These are phyloP conservation scores for Acorus gramineus DNA, from an alignment of 106 monocot genomes.

Conservation along the genomic window DNA sequence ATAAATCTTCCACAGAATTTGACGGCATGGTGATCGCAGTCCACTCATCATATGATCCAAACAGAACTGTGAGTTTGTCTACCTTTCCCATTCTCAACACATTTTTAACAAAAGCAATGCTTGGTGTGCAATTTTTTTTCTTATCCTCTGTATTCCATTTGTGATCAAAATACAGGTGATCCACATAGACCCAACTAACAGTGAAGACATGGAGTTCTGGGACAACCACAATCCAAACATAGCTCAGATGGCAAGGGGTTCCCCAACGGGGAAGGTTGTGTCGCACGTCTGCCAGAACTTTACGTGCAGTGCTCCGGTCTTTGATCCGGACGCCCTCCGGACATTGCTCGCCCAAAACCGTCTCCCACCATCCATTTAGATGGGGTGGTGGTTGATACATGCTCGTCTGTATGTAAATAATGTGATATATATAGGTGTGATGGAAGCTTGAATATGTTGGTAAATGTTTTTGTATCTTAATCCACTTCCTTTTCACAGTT, in stretches of 20 bases:
- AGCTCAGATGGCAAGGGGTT: constrained; percentile 45
- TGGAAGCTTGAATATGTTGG: too few relatives aligned
- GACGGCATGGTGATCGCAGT: constrained; percentile 45
- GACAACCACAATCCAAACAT: constrained; percentile 42
- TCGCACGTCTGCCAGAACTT: constrained; percentile 83
- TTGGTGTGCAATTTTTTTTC: too few relatives aligned
- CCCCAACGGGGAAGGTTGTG: constrained; percentile 19
- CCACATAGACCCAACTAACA: constrained; percentile 54
- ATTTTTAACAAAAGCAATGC: too few relatives aligned
- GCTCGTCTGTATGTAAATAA: too few relatives aligned
- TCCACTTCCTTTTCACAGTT: too few relatives aligned
- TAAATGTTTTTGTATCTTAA: too few relatives aligned
- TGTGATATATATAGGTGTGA: too few relatives aligned
- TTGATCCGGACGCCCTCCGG: constrained; percentile 26
- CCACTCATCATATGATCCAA: constrained; percentile 57
- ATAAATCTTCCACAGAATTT: constrained; percentile 43
- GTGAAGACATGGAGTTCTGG: constrained; percentile 81
- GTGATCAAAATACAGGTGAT: constrained; percentile 42
- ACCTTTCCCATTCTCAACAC: not conserved
- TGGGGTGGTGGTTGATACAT: too few relatives aligned
- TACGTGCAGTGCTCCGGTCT: constrained; percentile 57
- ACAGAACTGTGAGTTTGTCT: constrained; percentile 46
- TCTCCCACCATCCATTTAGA: too few relatives aligned
- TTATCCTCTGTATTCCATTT: not conserved
- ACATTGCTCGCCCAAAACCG: constrained; percentile 19